Evolutionary conservation across 2,329 filamentous ascomycete species (phyloP), one percentile per base, ranked within the genome.

Genomic region (Colletotrichum tofieldiae): DNA sequence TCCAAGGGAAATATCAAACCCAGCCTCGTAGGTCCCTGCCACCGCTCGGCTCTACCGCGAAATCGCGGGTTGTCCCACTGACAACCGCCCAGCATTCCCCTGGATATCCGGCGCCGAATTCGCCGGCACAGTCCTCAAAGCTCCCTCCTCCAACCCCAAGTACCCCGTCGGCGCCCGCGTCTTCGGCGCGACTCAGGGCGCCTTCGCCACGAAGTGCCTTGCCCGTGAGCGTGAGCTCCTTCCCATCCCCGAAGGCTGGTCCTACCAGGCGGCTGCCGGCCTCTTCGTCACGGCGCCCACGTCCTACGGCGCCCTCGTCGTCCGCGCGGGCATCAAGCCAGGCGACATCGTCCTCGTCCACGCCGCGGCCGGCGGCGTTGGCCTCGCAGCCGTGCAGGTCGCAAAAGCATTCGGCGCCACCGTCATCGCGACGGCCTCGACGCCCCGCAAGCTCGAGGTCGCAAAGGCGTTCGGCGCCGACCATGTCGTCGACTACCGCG

Each of bases 1-100:
- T 98, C 79, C 93, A 94, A 79, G 96, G 96, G 68, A 97, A 97
- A 89, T 98, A 98, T 84, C 96, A 98, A 80, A 89, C 94, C 80
- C 95, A 98, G 78, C 95, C 95, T 0, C 91, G 88, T 89, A 81
- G 39, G 84, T 74, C 3, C 20, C 32, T 39, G 11, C 5, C 9
- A 45, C 61, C 39, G 32, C 26, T 29, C 7, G 23, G 52, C 60
- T 5, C 11, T 11, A 14, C 16, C 35, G 23, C 32, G 6, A 26
- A 56, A 41, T 32, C 64, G 56, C 55, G 14, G 3, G 3, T 20
- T 64, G 5, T 69, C 35, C 2, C n/a, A 9, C 29, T 60, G 2
- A 26, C 32, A 39, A 5, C 23, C 6, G 8, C 14, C 20, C 67
- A 89, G 87, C 93, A 0, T 91, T 98, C 60, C 95, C 95, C 41